Evolutionary conservation across 495 filamentous ascomycete genomes (phyloP).

Genomic region (Penicillium canariense): DNA sequence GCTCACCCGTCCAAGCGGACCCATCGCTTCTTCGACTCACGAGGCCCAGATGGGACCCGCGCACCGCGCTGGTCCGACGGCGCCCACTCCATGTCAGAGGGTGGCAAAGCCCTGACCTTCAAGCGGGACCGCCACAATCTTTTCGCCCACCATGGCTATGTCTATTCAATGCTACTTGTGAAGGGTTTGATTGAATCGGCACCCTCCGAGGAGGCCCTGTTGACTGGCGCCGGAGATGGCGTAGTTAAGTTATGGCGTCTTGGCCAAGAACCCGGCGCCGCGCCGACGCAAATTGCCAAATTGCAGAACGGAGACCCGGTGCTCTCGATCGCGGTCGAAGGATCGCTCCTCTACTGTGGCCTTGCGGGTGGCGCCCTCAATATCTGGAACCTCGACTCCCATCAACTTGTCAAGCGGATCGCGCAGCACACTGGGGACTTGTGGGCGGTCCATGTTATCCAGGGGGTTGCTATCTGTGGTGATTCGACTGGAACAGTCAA

Average conservation of each 20-base stretch:
- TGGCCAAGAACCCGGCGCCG: constrained; percentile 47
- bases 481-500: constrained; percentile 75
- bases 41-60: constrained; percentile 74
- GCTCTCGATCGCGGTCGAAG: constrained; percentile 78
- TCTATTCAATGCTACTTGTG: constrained; percentile 90
- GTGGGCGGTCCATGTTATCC: constrained; percentile 78
- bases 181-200: constrained; percentile 61
- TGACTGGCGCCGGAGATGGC: constrained; percentile 92
- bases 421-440: constrained; percentile 79
- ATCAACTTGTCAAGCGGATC: constrained; percentile 81
- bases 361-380: constrained; percentile 87
- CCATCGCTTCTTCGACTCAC: constrained; percentile 92
- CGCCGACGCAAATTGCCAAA: constrained; percentile 54
- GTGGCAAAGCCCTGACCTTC: constrained; percentile 74
- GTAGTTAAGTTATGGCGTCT: constrained; percentile 88
- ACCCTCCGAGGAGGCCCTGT: constrained; percentile 70
- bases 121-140: constrained; percentile 76
- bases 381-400: constrained; percentile 95
- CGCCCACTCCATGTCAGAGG: constrained; percentile 38
- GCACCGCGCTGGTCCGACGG: constrained; percentile 59
- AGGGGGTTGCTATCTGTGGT: constrained; percentile 80
- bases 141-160: constrained; percentile 92
- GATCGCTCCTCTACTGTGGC: constrained; percentile 86
- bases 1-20: constrained; percentile 77
- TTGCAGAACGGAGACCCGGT: constrained; percentile 83